Evolutionary conservation across 768 basidiomycete species (phyloP), one percentile per base, ranked within the genome.

Genomic region (Boletellus ananas): DNA sequence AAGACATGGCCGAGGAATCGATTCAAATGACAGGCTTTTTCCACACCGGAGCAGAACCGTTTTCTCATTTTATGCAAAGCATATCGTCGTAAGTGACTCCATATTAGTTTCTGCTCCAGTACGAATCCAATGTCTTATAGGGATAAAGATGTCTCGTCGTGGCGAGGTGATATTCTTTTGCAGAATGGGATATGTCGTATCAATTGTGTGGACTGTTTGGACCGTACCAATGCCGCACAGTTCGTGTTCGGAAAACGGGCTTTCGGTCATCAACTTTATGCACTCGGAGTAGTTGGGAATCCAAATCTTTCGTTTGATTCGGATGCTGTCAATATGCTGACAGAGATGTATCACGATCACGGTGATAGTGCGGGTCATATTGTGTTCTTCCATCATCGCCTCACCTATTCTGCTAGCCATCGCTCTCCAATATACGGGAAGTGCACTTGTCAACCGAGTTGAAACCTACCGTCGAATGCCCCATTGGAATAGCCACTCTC

Each of bases 331-430:
- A 93, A 94, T 65, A 94, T 98, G 82, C 63, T 99, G 58, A 98
- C 94, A 4, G 93, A 96, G 71, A 97, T 99, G 94, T 97, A 94
- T 67, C 93, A 95, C 64, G 93, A 96, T 66, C 94, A 96, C 58
- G 93, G 93, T 1, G 93, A 96, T 63, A 94, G 92, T 93, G 62
- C 61, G 88, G 69, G 17, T 31, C 27, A 4, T 17, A 34, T 56
- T 10, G 9, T 2, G 1, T 13, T 48, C 18, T 14, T 27, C 40
- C 11, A 18, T 25, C 2, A 27, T 21, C 3, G 2, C 10, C 49
- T 58, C 50, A 52, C 37, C 39, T 47, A 43, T 16, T 25, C 34
- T 5, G 29, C 5, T 49, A 94, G 94, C 93, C 1, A 83, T 98
- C 50, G 94, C 95, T 0, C 73, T 96, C 55, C 95, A 99, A 64